Evolutionary conservation across 1,139 yeast species (phyloP).

Genomic region (Geotrichum histeridarum): DNA sequence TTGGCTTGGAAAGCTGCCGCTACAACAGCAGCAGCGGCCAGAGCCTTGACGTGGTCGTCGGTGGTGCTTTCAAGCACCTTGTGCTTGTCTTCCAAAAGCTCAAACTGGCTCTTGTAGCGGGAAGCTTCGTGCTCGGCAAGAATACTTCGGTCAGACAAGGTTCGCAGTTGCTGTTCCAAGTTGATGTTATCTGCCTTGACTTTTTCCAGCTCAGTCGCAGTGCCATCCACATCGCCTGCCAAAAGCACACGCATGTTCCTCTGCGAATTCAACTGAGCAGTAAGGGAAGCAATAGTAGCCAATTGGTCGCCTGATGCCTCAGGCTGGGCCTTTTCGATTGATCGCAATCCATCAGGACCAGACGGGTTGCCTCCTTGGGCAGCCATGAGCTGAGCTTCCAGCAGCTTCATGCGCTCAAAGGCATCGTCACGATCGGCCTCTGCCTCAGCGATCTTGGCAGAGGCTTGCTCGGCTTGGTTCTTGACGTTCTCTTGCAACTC

Average conservation of each 20-base stretch:
- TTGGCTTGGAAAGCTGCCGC: slow-evolving; percentile 30
- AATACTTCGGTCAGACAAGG: slow-evolving; percentile 28
- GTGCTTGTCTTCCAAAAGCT: slow-evolving; percentile 21
- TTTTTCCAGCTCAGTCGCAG: slow-evolving; percentile 13
- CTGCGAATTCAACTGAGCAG: neutral
- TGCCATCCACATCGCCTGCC: neutral
- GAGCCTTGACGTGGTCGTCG: slow-evolving; percentile 29
- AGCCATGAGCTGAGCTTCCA: slow-evolving; percentile 11
- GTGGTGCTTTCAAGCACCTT: slow-evolving; percentile 28
- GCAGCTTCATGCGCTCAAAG: slow-evolving; percentile 10
- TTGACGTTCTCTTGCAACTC: slow-evolving; percentile 32
- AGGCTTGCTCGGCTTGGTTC: slow-evolving; percentile 36
- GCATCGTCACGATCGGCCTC: slow-evolving; percentile 29
- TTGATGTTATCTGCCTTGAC: slow-evolving; percentile 21
- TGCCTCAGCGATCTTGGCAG: slow-evolving; percentile 29
- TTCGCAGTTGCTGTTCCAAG: slow-evolving; percentile 27
- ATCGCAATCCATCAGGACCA: neutral
- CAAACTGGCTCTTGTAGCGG: slow-evolving; percentile 24
- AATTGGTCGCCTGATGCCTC: neutral
- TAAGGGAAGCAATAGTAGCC: slow-evolving; percentile 2
- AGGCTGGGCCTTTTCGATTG: neutral
- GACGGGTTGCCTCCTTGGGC: slow-evolving; percentile 3
- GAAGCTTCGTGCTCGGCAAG: slow-evolving; percentile 28
- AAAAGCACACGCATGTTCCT: neutral
- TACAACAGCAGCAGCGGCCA: slow-evolving; percentile 33